Evolutionary conservation across 1,284 basidiomycete species (phyloP).

Genomic region (Cutaneotrichosporon cavernicola): DNA sequence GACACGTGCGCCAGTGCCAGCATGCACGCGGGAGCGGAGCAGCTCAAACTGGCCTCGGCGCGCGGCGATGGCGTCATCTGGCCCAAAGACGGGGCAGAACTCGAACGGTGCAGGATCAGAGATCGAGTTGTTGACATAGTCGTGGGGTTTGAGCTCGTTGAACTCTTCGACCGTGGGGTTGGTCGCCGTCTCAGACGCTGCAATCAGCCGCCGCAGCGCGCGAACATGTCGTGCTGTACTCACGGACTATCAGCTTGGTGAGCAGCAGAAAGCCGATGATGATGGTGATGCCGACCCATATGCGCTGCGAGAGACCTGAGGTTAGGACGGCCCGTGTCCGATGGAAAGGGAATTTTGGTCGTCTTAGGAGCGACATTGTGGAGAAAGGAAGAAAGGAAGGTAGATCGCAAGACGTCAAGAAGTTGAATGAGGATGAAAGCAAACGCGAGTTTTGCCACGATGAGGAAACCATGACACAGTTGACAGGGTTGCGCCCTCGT

Average conservation of each 20-base stretch:
- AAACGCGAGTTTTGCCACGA: neutral
- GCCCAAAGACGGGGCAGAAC: conserved; percentile 85
- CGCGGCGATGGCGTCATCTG: conserved; percentile 70
- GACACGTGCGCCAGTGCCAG: conserved; percentile 78
- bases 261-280: conserved; percentile 38
- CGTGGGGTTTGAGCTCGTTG: conserved; percentile 45
- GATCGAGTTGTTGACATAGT: conserved; percentile 55
- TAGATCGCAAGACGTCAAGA: neutral
- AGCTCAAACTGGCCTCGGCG: conserved; percentile 77
- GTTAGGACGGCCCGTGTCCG: conserved; percentile 9
- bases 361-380: neutral
- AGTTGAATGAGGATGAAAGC: neutral
- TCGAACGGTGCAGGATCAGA: conserved; percentile 71
- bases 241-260: conserved; percentile 40
- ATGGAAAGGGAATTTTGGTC: neutral
- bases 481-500: neutral
- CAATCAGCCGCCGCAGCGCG: neutral
- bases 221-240: too few relatives aligned
- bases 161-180: conserved; percentile 15
- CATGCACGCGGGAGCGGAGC: conserved; percentile 71
- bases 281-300: conserved; percentile 37
- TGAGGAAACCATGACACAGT: neutral
- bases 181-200: conserved; percentile 13
- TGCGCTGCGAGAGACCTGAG: conserved; percentile 39
- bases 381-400: neutral